Evolutionary conservation across 176 grass and related monocot genomes (phyloP).

Genomic region (Pontederia paniculata): DNA sequence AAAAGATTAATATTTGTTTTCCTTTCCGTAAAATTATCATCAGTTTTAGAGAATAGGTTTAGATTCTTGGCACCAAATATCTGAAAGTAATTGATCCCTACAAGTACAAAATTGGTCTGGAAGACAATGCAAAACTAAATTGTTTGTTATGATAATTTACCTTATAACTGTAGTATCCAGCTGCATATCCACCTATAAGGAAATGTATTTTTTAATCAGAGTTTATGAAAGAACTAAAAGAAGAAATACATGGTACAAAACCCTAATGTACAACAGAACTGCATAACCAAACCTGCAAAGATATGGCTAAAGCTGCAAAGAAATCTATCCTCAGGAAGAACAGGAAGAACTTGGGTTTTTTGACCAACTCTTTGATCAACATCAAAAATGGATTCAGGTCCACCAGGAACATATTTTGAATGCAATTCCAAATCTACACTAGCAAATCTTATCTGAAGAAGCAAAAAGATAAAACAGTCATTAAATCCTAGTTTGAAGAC

Average conservation of each 20-base stretch:
- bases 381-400: constrained; percentile 53
- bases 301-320: constrained; percentile 94
- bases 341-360: constrained; percentile 67
- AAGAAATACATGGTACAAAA: not conserved
- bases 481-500: too few relatives aligned
- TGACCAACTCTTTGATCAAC: constrained; percentile 69
- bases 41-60: not conserved
- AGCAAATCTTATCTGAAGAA: constrained; percentile 75
- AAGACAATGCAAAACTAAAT: not conserved
- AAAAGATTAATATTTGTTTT: not conserved
- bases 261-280: not conserved
- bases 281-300: constrained; percentile 55
- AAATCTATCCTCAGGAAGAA: constrained; percentile 79
- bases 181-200: constrained; percentile 80
- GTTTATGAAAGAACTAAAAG: not conserved
- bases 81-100: too few relatives aligned
- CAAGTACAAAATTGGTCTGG: too few relatives aligned
- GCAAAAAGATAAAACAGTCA: not conserved
- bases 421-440: constrained; percentile 85
- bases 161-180: constrained; percentile 99
- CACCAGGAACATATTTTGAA: constrained; percentile 64
- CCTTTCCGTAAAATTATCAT: not conserved
- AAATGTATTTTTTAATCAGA: constrained; percentile 2
- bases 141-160: constrained; percentile 18
- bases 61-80: too few relatives aligned